Base-by-base conservation (phyloP, 225 moss, liverwort and hornwort genomes). In the Pseudoscleropodium purum region DNA sequence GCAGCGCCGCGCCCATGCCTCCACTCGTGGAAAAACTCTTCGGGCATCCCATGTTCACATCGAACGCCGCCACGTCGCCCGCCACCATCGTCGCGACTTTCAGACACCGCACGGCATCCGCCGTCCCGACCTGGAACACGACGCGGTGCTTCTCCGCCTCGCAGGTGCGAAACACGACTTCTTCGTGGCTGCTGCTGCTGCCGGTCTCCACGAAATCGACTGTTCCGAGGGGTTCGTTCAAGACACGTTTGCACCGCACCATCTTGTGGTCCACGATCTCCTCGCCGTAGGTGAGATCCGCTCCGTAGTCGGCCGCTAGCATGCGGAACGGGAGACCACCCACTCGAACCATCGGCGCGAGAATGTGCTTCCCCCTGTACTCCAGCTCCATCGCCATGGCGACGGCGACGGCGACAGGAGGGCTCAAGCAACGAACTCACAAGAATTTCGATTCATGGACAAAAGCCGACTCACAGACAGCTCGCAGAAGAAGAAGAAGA, bases 1-100 rank as follows among this genome's bases (percentile, higher is more conserved):
- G 87, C 13, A 99, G 94, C 66, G 99, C 97, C 62, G 99, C 90
- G 61, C 99, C 99, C 99, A 97, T 99, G 86, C 97, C 99, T 62
- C 96, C 99, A 41, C 94, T 93, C 43, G 96, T 92, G 13, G 99
- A 99, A 79, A 99, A 99, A 80, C 95, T 92, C 91, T 95, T 99
- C 34, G 99, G 99, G 72, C 99, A 99, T 56, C 97, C 99, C 97
- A 99, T 99, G 74, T 99, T 99, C 60, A 99, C 95, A 86, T 99
- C 99, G 57, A 99, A 93, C 10, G 96, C 99, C 57, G 99, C 97
- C 77, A 99, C 85, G 61, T 99, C 97, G 37, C 91, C 89, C 36
- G 96, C 93, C 91, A 97, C 99, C 91, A 97, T 75, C 86, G 91
- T 90, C 51, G 97, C 97, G 8, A 86, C 97, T 80, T 92, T 92